Evolutionary conservation across 2,329 filamentous ascomycete species (phyloP), one percentile per base, ranked within the genome.

Genomic region (Lachnellula occidentalis): DNA sequence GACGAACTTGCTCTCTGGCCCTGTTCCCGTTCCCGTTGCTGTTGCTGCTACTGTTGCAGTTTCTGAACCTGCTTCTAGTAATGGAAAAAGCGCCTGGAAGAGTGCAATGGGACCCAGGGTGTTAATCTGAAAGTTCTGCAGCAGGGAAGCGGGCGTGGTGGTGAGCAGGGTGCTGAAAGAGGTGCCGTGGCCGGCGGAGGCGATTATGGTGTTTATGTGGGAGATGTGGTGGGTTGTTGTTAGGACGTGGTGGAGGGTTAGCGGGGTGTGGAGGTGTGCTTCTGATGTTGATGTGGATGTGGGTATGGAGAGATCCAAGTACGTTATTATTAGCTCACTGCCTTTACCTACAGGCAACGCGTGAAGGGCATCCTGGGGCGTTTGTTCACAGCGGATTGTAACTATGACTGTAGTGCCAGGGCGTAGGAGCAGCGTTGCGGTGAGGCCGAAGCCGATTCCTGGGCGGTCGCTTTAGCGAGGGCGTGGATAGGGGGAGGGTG

Each of bases 141-240:
- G 39, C 27, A 80, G 51, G 11, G 73, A 70, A 5, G 68, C 66
- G 12, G 71, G 61, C 11, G 67, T 61, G 11, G 72, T 70, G 1
- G 61, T 54, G 1, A 72, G 65, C 0, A 60, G 57, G 9, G 54
- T 27, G 0, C 67, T 65, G 50, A 64, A 75, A 5, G 58, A 45
- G 1, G 65, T 59, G 2, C 65, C 66, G 3, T 74, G 69, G 9
- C 73, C 78, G 0, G 79, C 78, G 59, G 81, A 81, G 34, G 76
- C 73, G 50, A 82, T 74, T 2, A 82, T 67, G 9, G 77, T 64
- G 58, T 82, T 75, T 2, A 82, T 63, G 31, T 70, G 64, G 5
- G 64, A 59, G 51, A 81, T 73, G 2, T 68, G 69, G 17, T 58
- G 21, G 0, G 19, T 6, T 2, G 21, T 24, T 5, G 22, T 17